phyloP scores from a whole-genome alignment of 2,329 filamentous ascomycete genomes.

The Hymenoscyphus albidus region DNA sequence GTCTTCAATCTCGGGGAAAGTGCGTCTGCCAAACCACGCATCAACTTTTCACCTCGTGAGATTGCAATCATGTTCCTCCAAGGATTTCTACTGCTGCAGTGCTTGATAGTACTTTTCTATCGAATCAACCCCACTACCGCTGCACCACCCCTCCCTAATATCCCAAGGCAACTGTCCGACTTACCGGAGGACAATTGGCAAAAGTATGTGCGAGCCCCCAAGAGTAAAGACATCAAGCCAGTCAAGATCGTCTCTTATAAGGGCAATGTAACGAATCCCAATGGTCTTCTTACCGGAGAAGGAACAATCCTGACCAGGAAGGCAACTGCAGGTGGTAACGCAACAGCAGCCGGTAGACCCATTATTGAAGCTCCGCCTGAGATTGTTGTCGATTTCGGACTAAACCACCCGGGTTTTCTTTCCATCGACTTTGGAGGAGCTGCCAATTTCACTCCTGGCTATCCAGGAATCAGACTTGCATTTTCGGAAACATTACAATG shows the following conservation, averaged over 20 bases:
- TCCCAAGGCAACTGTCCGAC: constrained; percentile 5
- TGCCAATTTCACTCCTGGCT: constrained; percentile 32
- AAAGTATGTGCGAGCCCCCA: constrained; percentile 40
- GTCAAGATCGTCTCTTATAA: constrained; percentile 34
- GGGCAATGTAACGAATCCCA: constrained; percentile 40
- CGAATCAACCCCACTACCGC: constrained; percentile 6
- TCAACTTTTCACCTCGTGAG: background rate
- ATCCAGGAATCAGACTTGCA: constrained; percentile 42
- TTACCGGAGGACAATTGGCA: constrained; percentile 34
- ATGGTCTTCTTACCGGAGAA: constrained; percentile 33
- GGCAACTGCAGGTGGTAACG: background rate
- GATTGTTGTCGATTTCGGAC: constrained; percentile 48
- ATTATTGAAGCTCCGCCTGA: constrained; percentile 30
- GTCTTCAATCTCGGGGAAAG: background rate
- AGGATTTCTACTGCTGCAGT: constrained; percentile 9
- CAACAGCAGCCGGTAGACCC: constrained; percentile 6
- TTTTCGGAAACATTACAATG: constrained; percentile 48
- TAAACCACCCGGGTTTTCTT: constrained; percentile 44
- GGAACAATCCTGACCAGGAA: constrained; percentile 34
- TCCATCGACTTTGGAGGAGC: constrained; percentile 42
- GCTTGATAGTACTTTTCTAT: constrained; percentile 9
- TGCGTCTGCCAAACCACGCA: background rate
- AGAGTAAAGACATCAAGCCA: constrained; percentile 34
- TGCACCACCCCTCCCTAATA: background rate
- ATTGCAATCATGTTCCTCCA: constrained; percentile 12